Percentiles rank a stretch among this genome's conserved stretches.
phyloP scores from a whole-genome alignment of 768 basidiomycete genomes.

The Sporobolomyces roseus region DNA sequence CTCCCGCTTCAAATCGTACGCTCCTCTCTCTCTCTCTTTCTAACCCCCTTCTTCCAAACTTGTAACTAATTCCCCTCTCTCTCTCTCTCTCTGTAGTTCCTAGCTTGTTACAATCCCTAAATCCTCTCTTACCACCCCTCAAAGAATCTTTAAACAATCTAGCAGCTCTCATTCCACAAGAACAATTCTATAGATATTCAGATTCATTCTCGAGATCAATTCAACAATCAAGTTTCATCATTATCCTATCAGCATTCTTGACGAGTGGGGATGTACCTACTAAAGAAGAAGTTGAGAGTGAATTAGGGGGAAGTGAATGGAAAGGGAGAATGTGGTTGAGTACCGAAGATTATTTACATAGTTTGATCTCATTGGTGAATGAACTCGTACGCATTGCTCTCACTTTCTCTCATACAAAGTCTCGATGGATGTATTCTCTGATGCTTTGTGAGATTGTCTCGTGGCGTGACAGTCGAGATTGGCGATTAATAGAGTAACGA shows the following conservation, averaged over 20 bases:
- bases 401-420: neutral
- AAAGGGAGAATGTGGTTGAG: too few relatives aligned
- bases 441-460: constrained; percentile 46
- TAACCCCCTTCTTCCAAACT: too few relatives aligned
- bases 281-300: constrained; percentile 44
- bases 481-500: constrained; percentile 48
- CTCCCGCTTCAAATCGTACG: neutral
- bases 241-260: constrained; percentile 49
- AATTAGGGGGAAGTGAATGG: too few relatives aligned
- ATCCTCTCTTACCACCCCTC: constrained; percentile 26
- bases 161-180: constrained; percentile 46
- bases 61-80: neutral
- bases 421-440: neutral
- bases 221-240: constrained; percentile 46
- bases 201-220: constrained; percentile 30
- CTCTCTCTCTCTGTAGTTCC: constrained; percentile 20
- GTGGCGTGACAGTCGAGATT: constrained; percentile 42
- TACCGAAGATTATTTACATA: too few relatives aligned
- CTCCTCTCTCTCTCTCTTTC: neutral
- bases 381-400: constrained; percentile 46
- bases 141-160: constrained; percentile 35
- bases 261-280: constrained; percentile 46
- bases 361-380: too few relatives aligned
- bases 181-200: constrained; percentile 49
- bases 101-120: constrained; percentile 34